Evolutionary conservation across 148 eudicot species (phyloP), one percentile per base, ranked within the genome.

Genomic region (Camellia japonica): DNA sequence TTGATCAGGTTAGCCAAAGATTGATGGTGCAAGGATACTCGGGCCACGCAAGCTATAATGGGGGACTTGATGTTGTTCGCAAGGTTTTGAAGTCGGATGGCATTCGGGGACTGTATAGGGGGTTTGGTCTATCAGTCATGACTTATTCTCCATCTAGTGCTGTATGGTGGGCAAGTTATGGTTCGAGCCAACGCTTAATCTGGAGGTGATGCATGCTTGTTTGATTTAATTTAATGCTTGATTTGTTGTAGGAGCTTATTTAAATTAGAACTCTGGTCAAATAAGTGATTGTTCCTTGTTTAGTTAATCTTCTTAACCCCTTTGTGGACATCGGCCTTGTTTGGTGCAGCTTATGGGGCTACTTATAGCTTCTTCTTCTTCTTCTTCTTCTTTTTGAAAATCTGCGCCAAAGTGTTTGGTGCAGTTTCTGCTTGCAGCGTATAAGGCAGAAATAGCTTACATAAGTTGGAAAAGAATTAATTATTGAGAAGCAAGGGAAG

Each of bases 81-180:
- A 92, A 94, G 86, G 87, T 96, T 80, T 64, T 96, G 49, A 94
- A 90, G 80, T 64, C 91, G 15, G 99, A 96, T 80, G 99, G 99
- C 64, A 81, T 94, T 75, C 87, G 93, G 30, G 99, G 99, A 84
- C 82, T 96, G 1, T 96, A 96, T 78, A 94, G 98, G 83, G 99
- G 99, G 60, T 96, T 96, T 84, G 98, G 99, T 56, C 87, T 96
- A 15, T 96, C 99, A 30, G 95, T 91, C 74, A 81, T 91, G 88
- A 96, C 98, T 11, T 96, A 94, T 86, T 83, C 97, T 64, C 99
- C 99, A 43, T 90, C 98, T 64, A 96, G 99, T 90, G 99, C 99
- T 84, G 98, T 94, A 63, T 97, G 99, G 99, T 97, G 99, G 99
- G 98, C 98, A 61, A 97, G 97, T 79, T 97, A 97, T 82, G 99